These are phyloP conservation scores for Leptodontidium sp. DNA, from an alignment of 2,329 filamentous ascomycete species.

Conservation along the genomic window DNA sequence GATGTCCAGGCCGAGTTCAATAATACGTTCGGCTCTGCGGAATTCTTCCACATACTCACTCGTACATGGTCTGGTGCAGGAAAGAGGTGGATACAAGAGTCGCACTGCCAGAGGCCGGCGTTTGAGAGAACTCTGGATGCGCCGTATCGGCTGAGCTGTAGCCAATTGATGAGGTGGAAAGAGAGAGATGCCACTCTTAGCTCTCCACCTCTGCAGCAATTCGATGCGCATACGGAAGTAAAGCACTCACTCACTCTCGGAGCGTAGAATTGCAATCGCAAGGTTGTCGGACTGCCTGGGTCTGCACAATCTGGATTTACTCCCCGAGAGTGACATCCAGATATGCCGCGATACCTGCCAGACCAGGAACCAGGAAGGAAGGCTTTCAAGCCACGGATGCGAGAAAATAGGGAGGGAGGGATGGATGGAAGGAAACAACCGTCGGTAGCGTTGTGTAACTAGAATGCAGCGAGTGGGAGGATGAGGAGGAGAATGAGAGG, in stretches of 20 bases:
- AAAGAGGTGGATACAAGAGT: conserved; percentile 30
- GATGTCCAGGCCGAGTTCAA: conserved; percentile 12
- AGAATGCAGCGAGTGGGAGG: not conserved
- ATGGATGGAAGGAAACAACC: conserved; percentile 14
- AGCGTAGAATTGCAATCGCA: conserved; percentile 5
- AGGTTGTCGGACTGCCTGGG: not conserved
- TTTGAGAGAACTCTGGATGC: conserved; percentile 28
- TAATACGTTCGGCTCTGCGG: conserved; percentile 32
- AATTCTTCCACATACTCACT: conserved; percentile 23
- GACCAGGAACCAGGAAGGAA: conserved; percentile 10
- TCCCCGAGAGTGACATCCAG: conserved; percentile 14
- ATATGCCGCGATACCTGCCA: conserved; percentile 19
- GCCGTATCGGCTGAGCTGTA: conserved; percentile 36
- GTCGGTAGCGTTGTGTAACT: conserved; percentile 14
- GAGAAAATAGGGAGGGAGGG: not conserved
- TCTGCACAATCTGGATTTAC: conserved; percentile 16
- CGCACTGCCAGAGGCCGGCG: conserved; percentile 23
- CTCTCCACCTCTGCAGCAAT: conserved; percentile 15
- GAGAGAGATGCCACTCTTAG: conserved; percentile 16
- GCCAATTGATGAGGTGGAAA: conserved; percentile 32
- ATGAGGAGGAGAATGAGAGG: not conserved
- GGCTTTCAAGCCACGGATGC: not conserved
- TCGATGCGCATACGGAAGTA: not conserved
- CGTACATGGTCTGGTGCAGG: conserved; percentile 30
- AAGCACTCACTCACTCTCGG: not conserved